phyloP scores from a whole-genome alignment of 768 basidiomycete species.

The Tulasnella sp. region DNA sequence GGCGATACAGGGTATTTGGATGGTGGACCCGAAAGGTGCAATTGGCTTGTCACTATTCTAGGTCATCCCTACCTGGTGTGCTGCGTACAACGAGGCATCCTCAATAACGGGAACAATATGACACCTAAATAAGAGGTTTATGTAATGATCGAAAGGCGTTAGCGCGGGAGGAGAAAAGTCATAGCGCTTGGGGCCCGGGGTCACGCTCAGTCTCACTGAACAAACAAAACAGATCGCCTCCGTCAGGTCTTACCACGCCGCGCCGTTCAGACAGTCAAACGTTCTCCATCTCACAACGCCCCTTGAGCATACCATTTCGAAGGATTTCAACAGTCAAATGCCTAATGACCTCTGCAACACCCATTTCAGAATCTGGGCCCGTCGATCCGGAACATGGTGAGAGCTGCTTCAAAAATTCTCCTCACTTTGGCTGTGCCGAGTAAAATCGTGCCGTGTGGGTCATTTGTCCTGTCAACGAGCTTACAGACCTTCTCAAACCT shows the following conservation, averaged over 20 bases:
- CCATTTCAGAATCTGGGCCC: slow-evolving; percentile 39
- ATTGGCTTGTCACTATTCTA: too few species aligned
- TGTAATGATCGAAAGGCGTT: not conserved
- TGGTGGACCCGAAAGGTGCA: too few species aligned
- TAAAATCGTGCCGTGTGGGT: not conserved
- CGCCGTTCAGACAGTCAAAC: not conserved
- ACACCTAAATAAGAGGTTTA: not conserved
- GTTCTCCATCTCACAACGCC: not conserved
- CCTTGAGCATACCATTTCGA: not conserved
- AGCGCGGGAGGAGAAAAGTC: not conserved
- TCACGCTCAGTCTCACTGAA: too few species aligned
- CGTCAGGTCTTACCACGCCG: not conserved
- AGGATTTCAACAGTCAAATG: not conserved
- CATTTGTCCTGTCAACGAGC: slow-evolving; percentile 36
- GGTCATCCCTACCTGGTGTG: too few species aligned
- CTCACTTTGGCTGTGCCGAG: not conserved
- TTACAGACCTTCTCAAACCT: slow-evolving; percentile 60
- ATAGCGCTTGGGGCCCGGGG: too few species aligned
- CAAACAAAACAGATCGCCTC: not conserved
- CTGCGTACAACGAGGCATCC: too few species aligned
- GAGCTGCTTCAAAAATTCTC: not conserved
- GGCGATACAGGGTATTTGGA: too few species aligned
- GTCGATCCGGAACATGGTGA: slow-evolving; percentile 48
- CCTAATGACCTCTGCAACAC: slow-evolving; percentile 9
- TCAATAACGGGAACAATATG: too few species aligned